A percentile compares a stretch with the other conserved stretches of the same genome.
These are phyloP conservation scores for Trichoderma endophyticum DNA, from an alignment of 2,329 filamentous ascomycete species.

Conservation along the genomic window DNA sequence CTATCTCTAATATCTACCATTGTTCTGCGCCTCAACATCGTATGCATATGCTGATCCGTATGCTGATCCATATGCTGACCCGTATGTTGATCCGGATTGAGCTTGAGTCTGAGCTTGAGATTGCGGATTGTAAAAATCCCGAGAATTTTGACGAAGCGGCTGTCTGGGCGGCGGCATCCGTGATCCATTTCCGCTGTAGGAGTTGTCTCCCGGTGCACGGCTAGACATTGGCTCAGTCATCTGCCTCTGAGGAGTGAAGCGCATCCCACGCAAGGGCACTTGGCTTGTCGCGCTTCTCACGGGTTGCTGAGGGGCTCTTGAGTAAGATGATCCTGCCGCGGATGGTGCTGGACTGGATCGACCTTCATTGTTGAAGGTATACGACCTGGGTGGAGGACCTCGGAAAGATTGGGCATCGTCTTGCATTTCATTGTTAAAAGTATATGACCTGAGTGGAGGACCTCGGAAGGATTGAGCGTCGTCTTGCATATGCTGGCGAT, in stretches of 20 bases:
- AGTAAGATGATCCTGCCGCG: slow-evolving; percentile 25
- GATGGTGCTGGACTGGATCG: slow-evolving; percentile 21
- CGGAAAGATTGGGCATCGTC: slow-evolving; percentile 20
- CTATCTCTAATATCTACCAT: slow-evolving; percentile 28
- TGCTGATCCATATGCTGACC: slow-evolving; percentile 9
- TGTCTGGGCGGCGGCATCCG: slow-evolving; percentile 26
- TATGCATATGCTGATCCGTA: slow-evolving; percentile 33
- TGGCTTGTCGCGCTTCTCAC: slow-evolving; percentile 42
- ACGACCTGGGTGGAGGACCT: neutral
- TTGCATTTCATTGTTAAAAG: neutral
- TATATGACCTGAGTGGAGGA: neutral
- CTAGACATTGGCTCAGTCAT: slow-evolving; percentile 43
- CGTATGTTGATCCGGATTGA: slow-evolving; percentile 12
- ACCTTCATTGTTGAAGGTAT: slow-evolving; percentile 5
- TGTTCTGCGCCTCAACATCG: slow-evolving; percentile 36
- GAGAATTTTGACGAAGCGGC: slow-evolving; percentile 1
- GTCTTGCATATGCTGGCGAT: neutral
- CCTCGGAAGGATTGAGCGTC: slow-evolving; percentile 7
- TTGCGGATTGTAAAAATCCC: neutral
- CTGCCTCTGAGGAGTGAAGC: slow-evolving; percentile 41
- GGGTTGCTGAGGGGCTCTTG: slow-evolving; percentile 21
- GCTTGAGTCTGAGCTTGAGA: neutral
- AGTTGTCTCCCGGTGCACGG: slow-evolving; percentile 25
- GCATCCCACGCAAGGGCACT: slow-evolving; percentile 22
- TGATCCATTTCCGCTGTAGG: slow-evolving; percentile 28